Evolutionary conservation across 108 stramenopile genomes (phyloP).

Genomic region (Nitzschia sp.): DNA sequence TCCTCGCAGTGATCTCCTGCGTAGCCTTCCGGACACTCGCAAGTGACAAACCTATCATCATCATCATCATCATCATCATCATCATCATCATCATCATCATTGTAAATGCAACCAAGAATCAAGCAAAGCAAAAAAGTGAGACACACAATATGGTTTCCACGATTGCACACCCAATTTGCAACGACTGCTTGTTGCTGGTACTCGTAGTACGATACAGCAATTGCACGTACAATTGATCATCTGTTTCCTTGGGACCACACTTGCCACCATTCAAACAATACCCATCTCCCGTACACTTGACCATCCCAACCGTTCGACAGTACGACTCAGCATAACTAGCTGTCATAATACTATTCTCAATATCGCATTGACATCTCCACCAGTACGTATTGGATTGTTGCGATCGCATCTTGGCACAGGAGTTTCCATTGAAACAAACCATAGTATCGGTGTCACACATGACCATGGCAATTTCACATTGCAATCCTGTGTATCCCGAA

Average conservation of each 20-base stretch:
- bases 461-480: conserved; percentile 53
- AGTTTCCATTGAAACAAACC: conserved; percentile 53
- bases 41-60: conserved; percentile 17
- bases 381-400: conserved; percentile 14
- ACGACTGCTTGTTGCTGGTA: neutral
- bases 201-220: too few species aligned
- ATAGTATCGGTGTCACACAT: conserved; percentile 38
- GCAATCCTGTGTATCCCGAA: conserved; percentile 51
- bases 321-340: conserved; percentile 26
- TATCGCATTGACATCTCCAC: conserved; percentile 37
- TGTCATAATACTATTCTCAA: conserved; percentile 4
- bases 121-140: neutral
- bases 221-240: neutral
- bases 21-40: conserved; percentile 28
- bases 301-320: conserved; percentile 21
- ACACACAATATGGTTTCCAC: too few species aligned
- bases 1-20: conserved; percentile 30
- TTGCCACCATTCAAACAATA: conserved; percentile 34
- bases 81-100: neutral
- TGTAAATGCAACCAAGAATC: conserved; percentile 3
- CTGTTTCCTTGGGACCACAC: conserved; percentile 7
- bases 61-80: too few species aligned
- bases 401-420: conserved; percentile 28
- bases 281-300: conserved; percentile 14
- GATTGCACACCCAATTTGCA: neutral